phyloP scores from a whole-genome alignment of 2,329 filamentous ascomycete species.

The Fusarium haematococcum region DNA sequence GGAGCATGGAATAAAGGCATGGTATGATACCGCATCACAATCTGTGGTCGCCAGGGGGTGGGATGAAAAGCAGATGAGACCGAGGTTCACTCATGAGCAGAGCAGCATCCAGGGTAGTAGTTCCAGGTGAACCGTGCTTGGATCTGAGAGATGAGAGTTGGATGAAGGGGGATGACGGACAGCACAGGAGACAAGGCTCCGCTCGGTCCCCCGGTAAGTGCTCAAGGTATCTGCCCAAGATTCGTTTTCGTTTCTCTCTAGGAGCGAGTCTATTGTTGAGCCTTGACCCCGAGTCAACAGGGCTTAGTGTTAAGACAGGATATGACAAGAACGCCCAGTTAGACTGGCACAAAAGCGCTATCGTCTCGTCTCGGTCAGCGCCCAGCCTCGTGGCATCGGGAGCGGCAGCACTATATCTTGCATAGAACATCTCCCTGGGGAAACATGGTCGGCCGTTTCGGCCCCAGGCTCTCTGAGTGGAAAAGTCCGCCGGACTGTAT shows the following conservation, averaged over 20 bases:
- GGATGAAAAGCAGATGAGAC: constrained; percentile 9
- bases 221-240: neutral
- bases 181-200: constrained; percentile 25
- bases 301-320: neutral
- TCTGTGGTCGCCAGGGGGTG: neutral
- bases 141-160: constrained; percentile 19
- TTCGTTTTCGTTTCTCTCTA: neutral
- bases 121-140: constrained; percentile 9
- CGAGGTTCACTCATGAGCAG: constrained; percentile 27
- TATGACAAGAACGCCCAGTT: neutral
- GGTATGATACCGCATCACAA: constrained; percentile 8
- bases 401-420: constrained; percentile 41
- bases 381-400: constrained; percentile 7
- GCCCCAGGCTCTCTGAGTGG: constrained; percentile 8
- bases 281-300: neutral
- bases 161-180: constrained; percentile 23
- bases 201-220: constrained; percentile 30
- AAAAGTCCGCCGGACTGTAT: constrained; percentile 11
- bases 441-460: constrained; percentile 16
- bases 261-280: neutral
- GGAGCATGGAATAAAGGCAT: constrained; percentile 9
- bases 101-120: constrained; percentile 16
- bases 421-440: constrained; percentile 31
- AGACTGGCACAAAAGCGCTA: neutral
- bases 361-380: neutral